These are phyloP conservation scores for Alternaria hordeiaustralica DNA, from an alignment of 2,329 filamentous ascomycete species.

Conservation along the genomic window DNA sequence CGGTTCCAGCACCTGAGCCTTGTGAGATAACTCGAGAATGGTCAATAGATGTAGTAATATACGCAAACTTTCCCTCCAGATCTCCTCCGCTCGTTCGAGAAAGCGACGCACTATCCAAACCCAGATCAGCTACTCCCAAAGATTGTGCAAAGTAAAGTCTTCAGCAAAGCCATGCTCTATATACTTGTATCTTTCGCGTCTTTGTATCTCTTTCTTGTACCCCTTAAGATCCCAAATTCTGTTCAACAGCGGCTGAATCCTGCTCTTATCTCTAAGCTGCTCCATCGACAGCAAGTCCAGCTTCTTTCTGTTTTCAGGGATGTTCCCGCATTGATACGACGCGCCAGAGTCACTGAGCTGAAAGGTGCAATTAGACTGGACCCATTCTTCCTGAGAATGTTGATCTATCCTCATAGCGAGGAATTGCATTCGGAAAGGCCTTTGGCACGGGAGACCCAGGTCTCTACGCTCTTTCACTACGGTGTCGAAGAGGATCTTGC, in stretches of 20 bases:
- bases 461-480: neutral
- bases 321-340: neutral
- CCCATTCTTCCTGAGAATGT: neutral
- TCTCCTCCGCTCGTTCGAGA: neutral
- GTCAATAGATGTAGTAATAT: neutral
- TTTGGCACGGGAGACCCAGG: neutral
- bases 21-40: neutral
- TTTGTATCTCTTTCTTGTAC: neutral
- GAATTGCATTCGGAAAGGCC: neutral
- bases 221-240: neutral
- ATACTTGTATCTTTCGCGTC: neutral
- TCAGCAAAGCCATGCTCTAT: neutral
- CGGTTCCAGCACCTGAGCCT: neutral
- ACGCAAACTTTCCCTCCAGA: neutral
- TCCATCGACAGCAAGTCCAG: neutral
- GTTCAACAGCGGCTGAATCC: neutral
- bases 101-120: neutral
- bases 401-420: neutral
- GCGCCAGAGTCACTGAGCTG: neutral
- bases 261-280: neutral
- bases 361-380: neutral
- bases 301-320: neutral
- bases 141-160: neutral
- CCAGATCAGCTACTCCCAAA: neutral
- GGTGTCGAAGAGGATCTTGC: neutral